phyloP scores from a whole-genome alignment of 371 early-diverging fungal genomes.

The Chytridiales sp. region DNA sequence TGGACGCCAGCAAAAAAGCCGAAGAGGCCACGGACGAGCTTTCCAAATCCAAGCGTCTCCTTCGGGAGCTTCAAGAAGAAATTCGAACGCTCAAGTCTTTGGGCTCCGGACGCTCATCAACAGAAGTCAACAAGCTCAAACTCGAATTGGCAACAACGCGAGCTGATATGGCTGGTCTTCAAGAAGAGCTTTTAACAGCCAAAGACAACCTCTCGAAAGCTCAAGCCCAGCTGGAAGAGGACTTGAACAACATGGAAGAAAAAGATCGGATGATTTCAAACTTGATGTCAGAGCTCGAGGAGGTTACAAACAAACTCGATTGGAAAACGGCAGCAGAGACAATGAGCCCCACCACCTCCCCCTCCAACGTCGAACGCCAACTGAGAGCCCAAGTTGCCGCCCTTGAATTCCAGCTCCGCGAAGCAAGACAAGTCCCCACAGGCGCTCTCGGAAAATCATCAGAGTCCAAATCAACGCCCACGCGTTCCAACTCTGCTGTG shows the following conservation, averaged over 20 bases:
- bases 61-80: slow-evolving; percentile 14
- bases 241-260: slow-evolving; percentile 28
- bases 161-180: slow-evolving; percentile 24
- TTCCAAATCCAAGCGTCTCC: background rate
- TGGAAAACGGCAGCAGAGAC: slow-evolving; percentile 19
- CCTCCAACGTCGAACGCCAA: slow-evolving; percentile 10
- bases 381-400: slow-evolving; percentile 17
- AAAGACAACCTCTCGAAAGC: slow-evolving; percentile 16
- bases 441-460: background rate
- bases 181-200: slow-evolving; percentile 26
- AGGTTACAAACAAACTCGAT: slow-evolving; percentile 34
- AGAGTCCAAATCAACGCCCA: no score
- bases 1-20: slow-evolving; percentile 5
- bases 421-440: background rate
- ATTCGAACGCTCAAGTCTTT: background rate
- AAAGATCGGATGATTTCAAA: slow-evolving; percentile 41
- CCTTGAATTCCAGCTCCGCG: slow-evolving; percentile 16
- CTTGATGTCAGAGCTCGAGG: slow-evolving; percentile 39
- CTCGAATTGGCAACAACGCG: slow-evolving; percentile 37
- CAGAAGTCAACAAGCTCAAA: slow-evolving; percentile 33
- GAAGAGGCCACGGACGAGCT: slow-evolving; percentile 8
- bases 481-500: background rate
- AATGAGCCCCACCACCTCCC: background rate
- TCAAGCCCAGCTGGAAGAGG: slow-evolving; percentile 36
- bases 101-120: background rate